Evolutionary conservation across 2,329 filamentous ascomycete species (phyloP), one percentile per base, ranked within the genome.

Genomic region (Beauveria bassiana): DNA sequence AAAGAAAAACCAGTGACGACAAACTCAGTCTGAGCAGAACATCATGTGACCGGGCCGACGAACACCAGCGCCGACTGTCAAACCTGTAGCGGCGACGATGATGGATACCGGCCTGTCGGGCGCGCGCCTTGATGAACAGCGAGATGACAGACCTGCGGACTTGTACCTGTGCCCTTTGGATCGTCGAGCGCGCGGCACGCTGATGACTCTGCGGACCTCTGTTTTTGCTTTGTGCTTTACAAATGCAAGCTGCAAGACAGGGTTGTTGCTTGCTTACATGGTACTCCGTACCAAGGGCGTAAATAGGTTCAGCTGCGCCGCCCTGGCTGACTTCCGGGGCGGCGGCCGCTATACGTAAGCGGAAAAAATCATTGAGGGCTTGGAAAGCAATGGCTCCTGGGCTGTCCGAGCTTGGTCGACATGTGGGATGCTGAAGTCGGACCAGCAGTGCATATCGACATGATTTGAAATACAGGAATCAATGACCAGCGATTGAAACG

Each of bases 41-140:
- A 28, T 59, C 57, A 59, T 52, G 57, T 59, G 57, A 59, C 38
- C 57, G 57, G 57, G 38, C 22, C 47, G 22, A n/a, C n/a, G n/a
- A 59, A 26, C 49, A 20, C 28, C 42, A 58, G 28, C 10, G 55
- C 55, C 55, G 55, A 6, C 22, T 9, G 14, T 26, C 34, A 5
- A 8, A 5, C 12, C n/a, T 22, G 16, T 14, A 24, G 8, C 8
- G 20, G 3, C 9, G 22, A n/a, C 24, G 31, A 42, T 5, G 22
- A 34, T 14, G 16, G 5, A 42, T n/a, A 28, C 26, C 43, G 54
- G 54, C n/a, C 54, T 57, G 54, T 57, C 54, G 43, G 54, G 12
- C 12, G 26, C 18, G 22, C 22, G 22, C 26, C 31, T 45, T 22
- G n/a, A 20, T 9, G n/a, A 22, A 6, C 18, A 38, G 14, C 5